phyloP scores from a whole-genome alignment of 805 yeast species.

The Starmerella bacillaris region DNA sequence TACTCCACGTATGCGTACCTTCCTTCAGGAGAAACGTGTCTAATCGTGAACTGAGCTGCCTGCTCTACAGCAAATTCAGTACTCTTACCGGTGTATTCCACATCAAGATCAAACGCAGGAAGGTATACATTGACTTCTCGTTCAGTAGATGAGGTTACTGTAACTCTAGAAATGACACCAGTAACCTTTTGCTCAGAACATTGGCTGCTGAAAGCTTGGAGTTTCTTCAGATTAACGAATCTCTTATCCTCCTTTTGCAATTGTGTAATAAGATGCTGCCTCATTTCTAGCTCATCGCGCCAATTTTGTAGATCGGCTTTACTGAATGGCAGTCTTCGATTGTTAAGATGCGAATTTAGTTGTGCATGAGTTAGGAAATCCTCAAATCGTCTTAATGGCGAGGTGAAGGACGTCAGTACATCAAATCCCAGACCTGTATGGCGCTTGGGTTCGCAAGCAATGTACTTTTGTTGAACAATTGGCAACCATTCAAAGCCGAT shows the following conservation, averaged over 20 bases:
- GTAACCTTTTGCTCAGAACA: not conserved
- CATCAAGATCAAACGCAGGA: not conserved
- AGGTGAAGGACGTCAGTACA: slow-evolving; percentile 58
- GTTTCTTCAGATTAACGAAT: not conserved
- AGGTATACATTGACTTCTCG: not conserved
- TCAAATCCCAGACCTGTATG: slow-evolving; percentile 52
- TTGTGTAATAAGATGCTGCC: not conserved
- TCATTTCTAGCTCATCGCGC: not conserved
- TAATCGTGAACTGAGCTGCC: not conserved
- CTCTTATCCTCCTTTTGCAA: not conserved
- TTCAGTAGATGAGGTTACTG: not conserved
- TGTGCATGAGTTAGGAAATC: slow-evolving; percentile 75
- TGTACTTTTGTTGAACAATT: slow-evolving; percentile 36
- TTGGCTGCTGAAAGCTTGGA: not conserved
- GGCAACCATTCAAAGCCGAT: slow-evolving; percentile 27
- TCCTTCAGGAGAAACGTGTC: not conserved
- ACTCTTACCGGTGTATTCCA: not conserved
- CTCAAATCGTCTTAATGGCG: slow-evolving; percentile 71
- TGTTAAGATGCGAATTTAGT: slow-evolving; percentile 30
- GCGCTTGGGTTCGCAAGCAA: slow-evolving; percentile 27
- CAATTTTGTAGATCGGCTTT: slow-evolving; percentile 2
- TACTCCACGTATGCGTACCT: not conserved
- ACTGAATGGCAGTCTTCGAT: slow-evolving; percentile 12
- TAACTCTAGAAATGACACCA: not conserved
- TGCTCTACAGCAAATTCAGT: not conserved